phyloP scores from a whole-genome alignment of 2,329 filamentous ascomycete genomes.

The Pseudogymnoascus verrucosus region DNA sequence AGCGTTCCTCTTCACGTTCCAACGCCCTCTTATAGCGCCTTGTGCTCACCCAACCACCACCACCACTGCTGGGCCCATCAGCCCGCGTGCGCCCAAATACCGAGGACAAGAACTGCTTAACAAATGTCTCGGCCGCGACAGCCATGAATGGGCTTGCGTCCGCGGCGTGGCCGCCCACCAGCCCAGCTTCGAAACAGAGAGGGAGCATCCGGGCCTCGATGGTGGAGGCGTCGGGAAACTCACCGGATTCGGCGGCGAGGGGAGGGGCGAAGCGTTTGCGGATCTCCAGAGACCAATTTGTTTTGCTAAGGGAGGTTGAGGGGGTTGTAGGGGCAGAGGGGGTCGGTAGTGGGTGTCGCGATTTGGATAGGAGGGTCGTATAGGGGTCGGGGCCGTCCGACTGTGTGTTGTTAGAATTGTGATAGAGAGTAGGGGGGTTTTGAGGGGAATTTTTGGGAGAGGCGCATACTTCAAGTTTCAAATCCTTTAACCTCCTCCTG shows the following conservation, averaged over 20 bases:
- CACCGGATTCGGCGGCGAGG: conserved; percentile 58
- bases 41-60: conserved; percentile 68
- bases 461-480: conserved; percentile 47
- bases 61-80: conserved; percentile 57
- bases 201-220: conserved; percentile 60
- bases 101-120: conserved; percentile 57
- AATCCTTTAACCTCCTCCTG: conserved; percentile 57
- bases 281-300: conserved; percentile 60
- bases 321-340: not conserved
- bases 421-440: not conserved
- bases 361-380: conserved; percentile 18
- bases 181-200: conserved; percentile 58
- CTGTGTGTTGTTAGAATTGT: conserved; percentile 14
- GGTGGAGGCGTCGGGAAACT: conserved; percentile 57
- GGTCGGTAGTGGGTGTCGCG: not conserved
- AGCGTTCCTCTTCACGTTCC: conserved; percentile 65
- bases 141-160: conserved; percentile 59
- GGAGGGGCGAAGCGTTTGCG: conserved; percentile 57
- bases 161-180: conserved; percentile 48
- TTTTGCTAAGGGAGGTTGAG: not conserved
- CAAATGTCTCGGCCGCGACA: conserved; percentile 57
- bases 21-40: conserved; percentile 69
- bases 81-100: conserved; percentile 57
- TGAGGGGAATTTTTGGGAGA: no score
- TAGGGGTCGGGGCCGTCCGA: conserved; percentile 26